Percentiles rank a stretch among this genome's conserved stretches.
Evolutionary conservation across 140 eudicot species (phyloP).

Genomic region (Ambrosia hybrid): DNA sequence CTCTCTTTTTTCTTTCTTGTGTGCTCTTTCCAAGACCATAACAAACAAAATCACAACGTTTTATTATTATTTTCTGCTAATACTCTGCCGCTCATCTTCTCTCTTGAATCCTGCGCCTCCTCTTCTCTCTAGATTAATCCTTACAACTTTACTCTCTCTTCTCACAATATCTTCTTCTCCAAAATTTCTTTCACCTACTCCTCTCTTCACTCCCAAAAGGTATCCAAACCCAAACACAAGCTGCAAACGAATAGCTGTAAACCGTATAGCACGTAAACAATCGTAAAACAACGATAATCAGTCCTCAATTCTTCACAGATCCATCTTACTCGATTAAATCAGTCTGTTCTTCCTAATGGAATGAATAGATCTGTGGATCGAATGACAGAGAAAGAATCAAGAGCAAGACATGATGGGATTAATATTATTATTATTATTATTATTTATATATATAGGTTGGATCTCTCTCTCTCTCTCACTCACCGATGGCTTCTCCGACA

Average conservation of each 20-base stretch:
- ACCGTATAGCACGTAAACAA: conserved; percentile 10
- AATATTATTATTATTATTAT: not conserved
- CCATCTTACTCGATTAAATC: conserved; percentile 1
- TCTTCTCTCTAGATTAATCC: no score
- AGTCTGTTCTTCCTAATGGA: conserved; percentile 23
- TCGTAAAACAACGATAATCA: conserved; percentile 32
- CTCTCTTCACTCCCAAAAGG: not conserved
- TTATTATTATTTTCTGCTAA: no score
- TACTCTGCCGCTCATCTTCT: no score
- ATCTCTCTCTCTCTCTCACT: no score
- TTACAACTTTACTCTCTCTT: no score
- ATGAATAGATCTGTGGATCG: conserved; percentile 19
- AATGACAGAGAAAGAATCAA: conserved; percentile 24
- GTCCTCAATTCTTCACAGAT: conserved; percentile 10
- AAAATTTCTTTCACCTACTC: not conserved
- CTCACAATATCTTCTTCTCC: no score
- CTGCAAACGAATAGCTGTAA: conserved; percentile 15
- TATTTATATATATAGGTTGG: no score
- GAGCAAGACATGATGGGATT: not conserved
- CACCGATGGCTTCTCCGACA: no score
- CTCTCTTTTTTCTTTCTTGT: no score
- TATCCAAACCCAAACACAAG: conserved; percentile 34
- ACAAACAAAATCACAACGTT: no score
- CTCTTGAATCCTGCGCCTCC: no score
- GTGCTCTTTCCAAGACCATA: no score